A percentile compares a stretch with the other conserved stretches of the same genome.
These are phyloP conservation scores for Daldinia eschscholtzii DNA, from an alignment of 2,329 filamentous ascomycete species.

Conservation along the genomic window DNA sequence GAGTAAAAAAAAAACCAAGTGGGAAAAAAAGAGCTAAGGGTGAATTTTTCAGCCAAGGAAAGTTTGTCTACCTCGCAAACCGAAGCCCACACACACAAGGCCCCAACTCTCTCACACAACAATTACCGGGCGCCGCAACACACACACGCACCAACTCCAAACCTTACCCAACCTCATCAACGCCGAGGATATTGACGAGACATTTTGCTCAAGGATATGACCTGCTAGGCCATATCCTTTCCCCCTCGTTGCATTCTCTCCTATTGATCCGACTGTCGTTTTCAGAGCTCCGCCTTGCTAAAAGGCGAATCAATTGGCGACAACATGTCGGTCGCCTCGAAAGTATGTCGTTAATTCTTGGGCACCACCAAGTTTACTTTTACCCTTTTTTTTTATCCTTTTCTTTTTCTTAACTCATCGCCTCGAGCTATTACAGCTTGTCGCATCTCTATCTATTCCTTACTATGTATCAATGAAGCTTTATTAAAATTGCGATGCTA, in stretches of 20 bases:
- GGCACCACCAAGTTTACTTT: neutral
- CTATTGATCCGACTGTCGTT: constrained; percentile 52
- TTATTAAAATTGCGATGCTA: constrained; percentile 43
- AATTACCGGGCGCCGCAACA: constrained; percentile 15
- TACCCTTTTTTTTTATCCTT: neutral
- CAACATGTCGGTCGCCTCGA: constrained; percentile 73
- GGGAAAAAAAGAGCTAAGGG: constrained; percentile 31
- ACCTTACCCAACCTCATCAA: constrained; percentile 28
- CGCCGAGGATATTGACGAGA: constrained; percentile 39
- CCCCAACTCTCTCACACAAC: constrained; percentile 26
- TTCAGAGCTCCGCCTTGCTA: constrained; percentile 59
- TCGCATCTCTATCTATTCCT: neutral
- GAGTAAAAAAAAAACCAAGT: neutral
- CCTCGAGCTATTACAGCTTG: neutral
- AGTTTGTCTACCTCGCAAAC: constrained; percentile 31
- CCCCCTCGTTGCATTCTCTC: constrained; percentile 43
- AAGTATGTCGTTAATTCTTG: constrained; percentile 59
- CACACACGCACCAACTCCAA: constrained; percentile 22
- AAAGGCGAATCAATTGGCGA: constrained; percentile 67
- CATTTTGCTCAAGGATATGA: constrained; percentile 51
- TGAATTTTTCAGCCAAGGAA: constrained; percentile 29
- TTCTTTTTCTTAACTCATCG: neutral
- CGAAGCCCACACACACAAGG: constrained; percentile 26
- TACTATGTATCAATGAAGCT: constrained; percentile 14
- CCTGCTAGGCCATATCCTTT: constrained; percentile 54